Conservation (phyloP, 2,329 filamentous ascomycete species). For the Fusarium bulbicola region DNA sequence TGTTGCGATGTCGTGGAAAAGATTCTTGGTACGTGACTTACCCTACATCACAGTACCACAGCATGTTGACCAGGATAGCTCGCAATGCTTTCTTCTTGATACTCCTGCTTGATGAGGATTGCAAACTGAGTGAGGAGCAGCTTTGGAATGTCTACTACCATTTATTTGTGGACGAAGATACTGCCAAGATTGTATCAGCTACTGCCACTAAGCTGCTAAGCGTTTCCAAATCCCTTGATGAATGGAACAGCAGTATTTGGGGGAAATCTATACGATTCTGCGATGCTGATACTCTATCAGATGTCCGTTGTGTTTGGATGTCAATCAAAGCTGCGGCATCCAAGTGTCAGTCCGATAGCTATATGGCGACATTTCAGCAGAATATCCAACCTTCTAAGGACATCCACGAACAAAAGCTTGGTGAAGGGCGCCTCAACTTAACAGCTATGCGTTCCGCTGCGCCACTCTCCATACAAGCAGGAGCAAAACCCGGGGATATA, state of each 20-base stretch:
- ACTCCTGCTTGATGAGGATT: conserved; percentile 56
- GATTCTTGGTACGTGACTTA: conserved; percentile 55
- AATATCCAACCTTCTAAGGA: conserved; percentile 35
- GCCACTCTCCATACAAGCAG: conserved; percentile 46
- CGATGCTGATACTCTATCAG: conserved; percentile 55
- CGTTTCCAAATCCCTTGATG: conserved; percentile 48
- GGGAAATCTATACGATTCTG: conserved; percentile 58
- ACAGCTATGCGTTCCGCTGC: conserved; percentile 51
- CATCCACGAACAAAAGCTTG: conserved; percentile 11
- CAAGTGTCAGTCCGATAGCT: conserved; percentile 11
- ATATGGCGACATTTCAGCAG: conserved; percentile 18
- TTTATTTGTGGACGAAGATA: conserved; percentile 53
- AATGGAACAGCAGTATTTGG: conserved; percentile 58
- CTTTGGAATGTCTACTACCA: conserved; percentile 68
- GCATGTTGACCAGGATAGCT: conserved; percentile 48
- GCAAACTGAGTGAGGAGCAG: conserved; percentile 36
- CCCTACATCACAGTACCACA: background rate
- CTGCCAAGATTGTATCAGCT: conserved; percentile 48
- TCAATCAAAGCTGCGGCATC: conserved; percentile 33
- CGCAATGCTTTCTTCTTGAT: conserved; percentile 64
- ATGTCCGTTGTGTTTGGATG: conserved; percentile 52
- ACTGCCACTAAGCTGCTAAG: conserved; percentile 57
- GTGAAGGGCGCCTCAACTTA: conserved; percentile 35
- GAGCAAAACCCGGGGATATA: conserved; percentile 31
- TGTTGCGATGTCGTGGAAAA: conserved; percentile 63